A percentile compares a stretch with the other conserved stretches of the same genome.
These are phyloP conservation scores for Azolla pinnata DNA, from an alignment of 75 land plant genomes.

Conservation along the genomic window DNA sequence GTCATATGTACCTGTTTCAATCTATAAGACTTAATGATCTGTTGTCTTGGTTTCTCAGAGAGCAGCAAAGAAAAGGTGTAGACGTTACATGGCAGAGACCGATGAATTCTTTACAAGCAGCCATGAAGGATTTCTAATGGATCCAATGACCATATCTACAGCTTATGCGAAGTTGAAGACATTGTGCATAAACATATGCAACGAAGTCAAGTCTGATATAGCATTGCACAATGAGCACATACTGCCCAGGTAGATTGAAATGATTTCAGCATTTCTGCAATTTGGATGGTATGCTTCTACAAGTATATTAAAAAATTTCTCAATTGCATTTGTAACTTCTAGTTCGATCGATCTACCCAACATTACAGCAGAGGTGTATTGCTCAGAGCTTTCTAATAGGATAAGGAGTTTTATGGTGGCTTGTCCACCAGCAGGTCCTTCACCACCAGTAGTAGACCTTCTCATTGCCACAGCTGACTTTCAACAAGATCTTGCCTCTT, in stretches of 20 bases:
- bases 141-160: conserved; percentile 44
- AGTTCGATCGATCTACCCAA: conserved; percentile 93
- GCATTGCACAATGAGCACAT: conserved; percentile 74
- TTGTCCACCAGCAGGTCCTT: conserved; percentile 80
- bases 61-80: conserved; percentile 79
- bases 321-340: not conserved
- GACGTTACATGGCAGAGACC: conserved; percentile 56
- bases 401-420: conserved; percentile 70
- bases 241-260: conserved; percentile 62
- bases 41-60: conserved; percentile 24
- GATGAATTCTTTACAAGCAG: conserved; percentile 54
- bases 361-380: conserved; percentile 71
- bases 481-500: conserved; percentile 61
- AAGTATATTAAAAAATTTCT: not conserved
- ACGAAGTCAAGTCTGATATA: conserved; percentile 82
- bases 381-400: conserved; percentile 68
- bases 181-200: conserved; percentile 48
- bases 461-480: conserved; percentile 88
- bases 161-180: conserved; percentile 80
- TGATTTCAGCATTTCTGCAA: not conserved
- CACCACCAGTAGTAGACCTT: conserved; percentile 75
- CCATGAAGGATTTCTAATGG: conserved; percentile 50
- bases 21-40: not conserved
- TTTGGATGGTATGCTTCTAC: not conserved
- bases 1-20: not conserved